phyloP scores from a whole-genome alignment of 768 basidiomycete genomes.

The Trametes cingulata region DNA sequence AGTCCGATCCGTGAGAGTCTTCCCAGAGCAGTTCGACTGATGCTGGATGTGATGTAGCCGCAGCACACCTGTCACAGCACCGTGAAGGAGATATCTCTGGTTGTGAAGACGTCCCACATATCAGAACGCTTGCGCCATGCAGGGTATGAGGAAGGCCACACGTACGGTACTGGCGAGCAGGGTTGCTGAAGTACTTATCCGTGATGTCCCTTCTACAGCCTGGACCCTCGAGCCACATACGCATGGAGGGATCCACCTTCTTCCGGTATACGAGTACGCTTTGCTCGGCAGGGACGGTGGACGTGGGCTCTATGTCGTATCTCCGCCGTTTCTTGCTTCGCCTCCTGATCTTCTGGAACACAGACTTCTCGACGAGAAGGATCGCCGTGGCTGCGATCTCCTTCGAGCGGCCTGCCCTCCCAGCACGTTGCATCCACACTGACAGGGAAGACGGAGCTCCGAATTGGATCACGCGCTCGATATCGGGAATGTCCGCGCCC shows the following conservation, averaged over 20 bases:
- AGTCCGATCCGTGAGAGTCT: too few relatives aligned
- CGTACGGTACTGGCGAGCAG: too few relatives aligned
- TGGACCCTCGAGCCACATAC: slow-evolving; percentile 31
- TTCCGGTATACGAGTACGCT: slow-evolving; percentile 5
- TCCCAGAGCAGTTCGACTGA: too few relatives aligned
- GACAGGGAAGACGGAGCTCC: slow-evolving; percentile 34
- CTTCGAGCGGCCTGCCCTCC: slow-evolving; percentile 11
- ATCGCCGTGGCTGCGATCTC: background rate
- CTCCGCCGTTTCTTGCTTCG: background rate
- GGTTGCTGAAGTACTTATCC: slow-evolving; percentile 36
- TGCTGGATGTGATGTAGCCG: too few relatives aligned
- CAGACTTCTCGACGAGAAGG: background rate
- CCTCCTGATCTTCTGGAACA: background rate
- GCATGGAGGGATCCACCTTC: slow-evolving; percentile 34
- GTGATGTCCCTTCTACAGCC: slow-evolving; percentile 32
- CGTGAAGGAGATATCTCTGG: too few relatives aligned
- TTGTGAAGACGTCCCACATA: too few relatives aligned
- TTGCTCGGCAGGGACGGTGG: background rate
- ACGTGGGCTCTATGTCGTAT: background rate
- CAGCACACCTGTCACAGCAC: too few relatives aligned
- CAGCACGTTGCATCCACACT: slow-evolving; percentile 35
- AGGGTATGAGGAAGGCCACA: too few relatives aligned
- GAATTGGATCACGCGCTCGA: slow-evolving; percentile 39
- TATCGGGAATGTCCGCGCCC: slow-evolving; percentile 34
- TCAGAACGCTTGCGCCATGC: too few relatives aligned